Conservation (phyloP, 2,329 filamentous ascomycete genomes). For the Fusarium sp. region DNA sequence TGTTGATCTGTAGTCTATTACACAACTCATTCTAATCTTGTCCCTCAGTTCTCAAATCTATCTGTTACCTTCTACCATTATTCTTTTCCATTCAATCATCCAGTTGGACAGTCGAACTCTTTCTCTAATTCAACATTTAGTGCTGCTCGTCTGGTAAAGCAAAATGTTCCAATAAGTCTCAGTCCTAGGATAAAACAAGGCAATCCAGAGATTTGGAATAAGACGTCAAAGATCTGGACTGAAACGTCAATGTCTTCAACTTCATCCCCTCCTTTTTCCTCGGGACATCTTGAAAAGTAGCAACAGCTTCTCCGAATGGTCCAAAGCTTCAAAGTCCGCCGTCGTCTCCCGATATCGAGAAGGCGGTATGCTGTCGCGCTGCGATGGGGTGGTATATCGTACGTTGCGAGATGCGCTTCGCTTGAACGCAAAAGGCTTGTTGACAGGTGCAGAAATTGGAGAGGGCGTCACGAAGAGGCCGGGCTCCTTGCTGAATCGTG, state of each 20-base stretch:
- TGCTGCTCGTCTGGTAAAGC: not conserved
- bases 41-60: not conserved
- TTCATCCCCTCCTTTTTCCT: not conserved
- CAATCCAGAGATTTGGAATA: not conserved
- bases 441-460: accelerated
- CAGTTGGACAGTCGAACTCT: not conserved
- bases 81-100: not conserved
- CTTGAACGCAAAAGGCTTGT: not conserved
- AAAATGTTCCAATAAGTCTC: not conserved
- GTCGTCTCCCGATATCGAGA: not conserved
- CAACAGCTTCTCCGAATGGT: not conserved
- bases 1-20: not conserved
- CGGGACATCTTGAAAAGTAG: not conserved
- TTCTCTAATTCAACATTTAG: not conserved
- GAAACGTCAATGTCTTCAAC: not conserved
- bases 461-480: not conserved
- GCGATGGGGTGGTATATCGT: accelerated
- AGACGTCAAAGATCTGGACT: not conserved
- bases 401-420: not conserved
- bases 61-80: not conserved
- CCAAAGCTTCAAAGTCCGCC: not conserved
- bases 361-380: not conserved
- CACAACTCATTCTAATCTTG: not conserved
- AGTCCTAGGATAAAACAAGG: not conserved
- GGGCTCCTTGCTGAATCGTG: not conserved